Percentiles rank a stretch among this genome's conserved stretches.
Conservation (phyloP, 305 asterid genomes). For the Solanum hybrid region DNA sequence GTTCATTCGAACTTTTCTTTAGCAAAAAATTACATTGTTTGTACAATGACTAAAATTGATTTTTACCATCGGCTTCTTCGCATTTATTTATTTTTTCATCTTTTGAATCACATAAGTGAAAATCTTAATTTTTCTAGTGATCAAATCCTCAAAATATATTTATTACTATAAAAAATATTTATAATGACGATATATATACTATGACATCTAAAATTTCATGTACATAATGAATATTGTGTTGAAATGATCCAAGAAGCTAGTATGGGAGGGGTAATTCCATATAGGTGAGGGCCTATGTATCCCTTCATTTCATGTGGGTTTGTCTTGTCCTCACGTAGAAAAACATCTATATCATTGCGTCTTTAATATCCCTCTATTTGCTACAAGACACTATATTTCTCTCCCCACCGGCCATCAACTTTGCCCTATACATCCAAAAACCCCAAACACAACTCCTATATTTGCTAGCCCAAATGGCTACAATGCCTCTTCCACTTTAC, state of each 20-base stretch:
- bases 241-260: neutral
- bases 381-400: conserved; percentile 29
- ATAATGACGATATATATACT: neutral
- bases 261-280: neutral
- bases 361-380: conserved; percentile 22
- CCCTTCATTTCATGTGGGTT: conserved; percentile 46
- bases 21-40: too few species aligned
- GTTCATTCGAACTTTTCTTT: too few species aligned
- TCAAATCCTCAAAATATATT: too few species aligned
- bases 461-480: conserved; percentile 11
- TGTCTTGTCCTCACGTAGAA: conserved; percentile 57
- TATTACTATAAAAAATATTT: neutral
- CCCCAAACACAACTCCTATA: neutral
- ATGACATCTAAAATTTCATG: neutral
- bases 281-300: conserved; percentile 15
- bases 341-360: conserved; percentile 40
- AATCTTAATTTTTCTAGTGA: neutral
- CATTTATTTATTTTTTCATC: neutral
- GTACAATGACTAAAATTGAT: too few species aligned
- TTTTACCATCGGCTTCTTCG: neutral
- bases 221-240: neutral
- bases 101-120: too few species aligned
- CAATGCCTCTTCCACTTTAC: conserved; percentile 15
- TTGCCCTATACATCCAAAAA: neutral
- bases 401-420: neutral